Evolutionary conservation across 2,329 filamentous ascomycete species (phyloP).

Genomic region (Pseudodiploospora longispora): DNA sequence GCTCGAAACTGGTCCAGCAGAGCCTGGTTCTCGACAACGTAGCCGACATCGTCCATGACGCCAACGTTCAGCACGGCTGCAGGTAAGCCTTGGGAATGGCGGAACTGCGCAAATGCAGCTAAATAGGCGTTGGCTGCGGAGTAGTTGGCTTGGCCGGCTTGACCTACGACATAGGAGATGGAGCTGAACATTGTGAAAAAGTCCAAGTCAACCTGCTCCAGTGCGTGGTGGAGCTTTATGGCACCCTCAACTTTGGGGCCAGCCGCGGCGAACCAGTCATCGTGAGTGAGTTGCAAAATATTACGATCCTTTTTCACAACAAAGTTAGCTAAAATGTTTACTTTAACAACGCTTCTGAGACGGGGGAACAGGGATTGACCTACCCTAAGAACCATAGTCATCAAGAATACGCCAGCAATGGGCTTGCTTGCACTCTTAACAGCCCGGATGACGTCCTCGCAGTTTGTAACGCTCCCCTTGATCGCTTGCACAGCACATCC

Average conservation of each 20-base stretch:
- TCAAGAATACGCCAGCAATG: constrained; percentile 27
- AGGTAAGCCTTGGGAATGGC: constrained; percentile 25
- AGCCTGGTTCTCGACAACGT: constrained; percentile 15
- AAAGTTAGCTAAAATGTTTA: too few species aligned
- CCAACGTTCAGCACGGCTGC: constrained; percentile 30
- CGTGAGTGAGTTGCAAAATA: constrained; percentile 5
- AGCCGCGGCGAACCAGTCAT: constrained; percentile 16
- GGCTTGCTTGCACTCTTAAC: constrained; percentile 17
- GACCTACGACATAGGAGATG: constrained; percentile 16
- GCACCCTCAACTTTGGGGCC: constrained; percentile 24
- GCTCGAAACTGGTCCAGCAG: constrained; percentile 7
- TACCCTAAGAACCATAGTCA: constrained; percentile 23
- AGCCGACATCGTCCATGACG: constrained; percentile 29
- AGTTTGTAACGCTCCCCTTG: constrained; percentile 2
- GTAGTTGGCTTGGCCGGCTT: constrained; percentile 25
- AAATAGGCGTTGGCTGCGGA: constrained; percentile 31
- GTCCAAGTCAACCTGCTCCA: constrained; percentile 11
- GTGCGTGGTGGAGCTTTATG: constrained; percentile 22
- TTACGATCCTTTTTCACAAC: not conserved
- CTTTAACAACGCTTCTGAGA: too few species aligned
- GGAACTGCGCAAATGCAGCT: constrained; percentile 29
- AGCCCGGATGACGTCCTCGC: constrained; percentile 6
- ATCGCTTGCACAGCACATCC: constrained; percentile 3
- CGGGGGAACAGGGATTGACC: not conserved
- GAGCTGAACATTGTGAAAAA: constrained; percentile 25